A percentile compares a stretch with the other conserved stretches of the same genome.
Evolutionary conservation across 176 grass and related monocot species (phyloP).

Genomic region (Phoenix roebelenii): DNA sequence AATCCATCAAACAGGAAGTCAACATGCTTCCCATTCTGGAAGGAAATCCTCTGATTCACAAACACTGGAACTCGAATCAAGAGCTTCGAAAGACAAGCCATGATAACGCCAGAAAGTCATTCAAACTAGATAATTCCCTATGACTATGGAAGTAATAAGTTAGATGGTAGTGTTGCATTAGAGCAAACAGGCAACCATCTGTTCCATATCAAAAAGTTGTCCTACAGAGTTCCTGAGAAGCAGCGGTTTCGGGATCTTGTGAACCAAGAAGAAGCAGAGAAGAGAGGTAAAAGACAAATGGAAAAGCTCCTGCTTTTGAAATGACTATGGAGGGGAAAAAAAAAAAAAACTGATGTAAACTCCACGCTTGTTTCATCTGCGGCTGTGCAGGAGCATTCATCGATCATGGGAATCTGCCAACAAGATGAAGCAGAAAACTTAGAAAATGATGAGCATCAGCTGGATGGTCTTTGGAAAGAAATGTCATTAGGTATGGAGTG

Average conservation of each 20-base stretch:
- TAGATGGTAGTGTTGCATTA: conserved; percentile 24
- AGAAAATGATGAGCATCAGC: conserved; percentile 57
- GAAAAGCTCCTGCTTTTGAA: conserved; percentile 22
- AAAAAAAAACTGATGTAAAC: conserved; percentile 20
- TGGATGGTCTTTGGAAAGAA: conserved; percentile 87
- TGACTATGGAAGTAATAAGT: conserved; percentile 19
- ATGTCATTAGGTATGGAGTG: conserved; percentile 74
- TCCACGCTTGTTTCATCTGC: conserved; percentile 4
- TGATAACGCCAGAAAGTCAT: conserved; percentile 16
- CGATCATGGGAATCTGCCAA: conserved; percentile 17
- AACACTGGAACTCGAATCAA: conserved; percentile 8
- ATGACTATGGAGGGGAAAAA: conserved; percentile 26
- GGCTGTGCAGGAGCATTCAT: conserved; percentile 1
- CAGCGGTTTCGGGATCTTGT: conserved; percentile 17
- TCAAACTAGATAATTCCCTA: conserved; percentile 42
- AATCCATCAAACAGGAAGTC: conserved; percentile 13
- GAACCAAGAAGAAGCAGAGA: conserved; percentile 45
- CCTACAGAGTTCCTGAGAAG: conserved; percentile 45
- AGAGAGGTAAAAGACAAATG: conserved; percentile 36
- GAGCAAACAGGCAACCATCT: conserved; percentile 40
- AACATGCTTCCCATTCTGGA: not conserved
- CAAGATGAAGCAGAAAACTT: conserved; percentile 14
- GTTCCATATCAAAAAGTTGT: conserved; percentile 66
- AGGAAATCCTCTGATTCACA: conserved; percentile 14
- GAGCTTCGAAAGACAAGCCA: conserved; percentile 22